A percentile compares a stretch with the other conserved stretches of the same genome.
These are phyloP conservation scores for Shiraia bambusicola DNA, from an alignment of 2,329 filamentous ascomycete genomes.

Conservation along the genomic window DNA sequence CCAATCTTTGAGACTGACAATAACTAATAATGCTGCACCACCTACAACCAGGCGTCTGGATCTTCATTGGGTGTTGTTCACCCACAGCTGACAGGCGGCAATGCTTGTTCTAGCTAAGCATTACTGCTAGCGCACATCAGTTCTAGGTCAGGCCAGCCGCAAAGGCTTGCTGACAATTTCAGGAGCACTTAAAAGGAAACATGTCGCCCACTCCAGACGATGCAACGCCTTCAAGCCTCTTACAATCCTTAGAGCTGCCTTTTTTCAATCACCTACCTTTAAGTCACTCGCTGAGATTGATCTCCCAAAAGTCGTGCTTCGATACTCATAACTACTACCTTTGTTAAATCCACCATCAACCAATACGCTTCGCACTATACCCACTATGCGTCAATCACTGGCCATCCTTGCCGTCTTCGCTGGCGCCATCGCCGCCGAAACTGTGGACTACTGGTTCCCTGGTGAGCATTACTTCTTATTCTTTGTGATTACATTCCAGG, in stretches of 20 bases:
- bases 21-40: no score
- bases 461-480: slow-evolving; percentile 12
- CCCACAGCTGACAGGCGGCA: neutral
- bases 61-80: no score
- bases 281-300: slow-evolving; percentile 8
- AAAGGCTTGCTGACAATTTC: slow-evolving; percentile 10
- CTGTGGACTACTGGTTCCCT: slow-evolving; percentile 26
- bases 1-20: no score
- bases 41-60: no score
- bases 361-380: neutral
- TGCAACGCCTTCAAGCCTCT: slow-evolving; percentile 12
- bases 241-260: slow-evolving; percentile 1
- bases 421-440: slow-evolving; percentile 17
- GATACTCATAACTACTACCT: slow-evolving; percentile 2
- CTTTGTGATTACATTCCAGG: neutral
- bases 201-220: slow-evolving; percentile 2
- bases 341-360: slow-evolving; percentile 1
- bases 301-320: neutral
- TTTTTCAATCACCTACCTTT: neutral
- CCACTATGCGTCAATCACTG: slow-evolving; percentile 26
- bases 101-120: slow-evolving; percentile 1
- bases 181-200: slow-evolving; percentile 16
- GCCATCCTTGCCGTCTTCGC: slow-evolving; percentile 20
- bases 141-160: slow-evolving; percentile 4
- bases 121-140: neutral